Percentiles rank a stretch among this genome's conserved stretches.
Conservation (phyloP, 441 rosid genomes). For the Populus tomentosa region DNA sequence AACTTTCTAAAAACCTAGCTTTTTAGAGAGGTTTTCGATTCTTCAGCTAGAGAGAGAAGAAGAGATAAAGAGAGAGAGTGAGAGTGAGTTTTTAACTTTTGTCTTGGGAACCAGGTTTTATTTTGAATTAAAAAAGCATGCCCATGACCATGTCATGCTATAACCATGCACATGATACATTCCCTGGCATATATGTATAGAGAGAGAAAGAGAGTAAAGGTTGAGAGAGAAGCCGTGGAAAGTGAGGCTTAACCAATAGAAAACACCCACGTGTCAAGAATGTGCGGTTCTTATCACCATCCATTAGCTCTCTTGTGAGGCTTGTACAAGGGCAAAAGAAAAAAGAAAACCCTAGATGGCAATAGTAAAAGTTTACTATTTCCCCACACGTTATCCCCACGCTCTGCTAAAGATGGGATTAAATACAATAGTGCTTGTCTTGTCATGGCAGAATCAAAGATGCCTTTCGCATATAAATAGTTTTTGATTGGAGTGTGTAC, state of each 20-base stretch:
- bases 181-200: background rate
- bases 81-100: conserved; percentile 27
- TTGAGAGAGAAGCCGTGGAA: conserved; percentile 2
- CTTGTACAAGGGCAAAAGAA: conserved; percentile 6
- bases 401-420: conserved; percentile 18
- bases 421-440: conserved; percentile 8
- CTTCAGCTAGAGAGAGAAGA: conserved; percentile 6
- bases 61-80: conserved; percentile 5
- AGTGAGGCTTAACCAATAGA: conserved; percentile 21
- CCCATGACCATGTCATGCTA: conserved; percentile 8
- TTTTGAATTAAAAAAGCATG: conserved; percentile 1
- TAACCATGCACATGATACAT: background rate
- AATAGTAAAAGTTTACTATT: conserved; percentile 11
- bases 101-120: conserved; percentile 43
- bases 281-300: conserved; percentile 72
- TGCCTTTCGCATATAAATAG: conserved; percentile 39
- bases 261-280: conserved; percentile 31
- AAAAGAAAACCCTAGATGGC: conserved; percentile 48
- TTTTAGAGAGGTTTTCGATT: background rate
- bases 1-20: conserved; percentile 42
- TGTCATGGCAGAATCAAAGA: conserved; percentile 27
- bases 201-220: conserved; percentile 18
- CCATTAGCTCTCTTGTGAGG: conserved; percentile 27
- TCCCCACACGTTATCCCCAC: conserved; percentile 30
- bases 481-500: conserved; percentile 26